A percentile compares a stretch with the other conserved stretches of the same genome.
Evolutionary conservation across 2,329 filamentous ascomycete species (phyloP).

Genomic region (Phialophora verrucosa): DNA sequence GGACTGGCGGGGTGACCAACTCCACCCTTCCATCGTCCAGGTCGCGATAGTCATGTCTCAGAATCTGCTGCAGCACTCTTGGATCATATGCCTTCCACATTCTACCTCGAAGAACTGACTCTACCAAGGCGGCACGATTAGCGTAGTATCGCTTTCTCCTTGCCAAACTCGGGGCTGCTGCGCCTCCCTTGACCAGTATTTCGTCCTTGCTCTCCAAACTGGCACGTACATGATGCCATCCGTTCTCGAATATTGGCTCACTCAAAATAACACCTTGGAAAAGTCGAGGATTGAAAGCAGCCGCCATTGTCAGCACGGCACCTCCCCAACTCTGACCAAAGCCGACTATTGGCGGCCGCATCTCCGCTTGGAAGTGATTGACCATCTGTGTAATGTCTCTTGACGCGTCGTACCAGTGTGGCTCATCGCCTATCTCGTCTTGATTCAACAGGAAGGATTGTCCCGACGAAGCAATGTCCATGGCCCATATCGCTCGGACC

Average conservation of each 20-base stretch:
- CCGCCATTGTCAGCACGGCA: conserved; percentile 6
- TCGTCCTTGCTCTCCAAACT: background rate
- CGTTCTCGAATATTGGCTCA: conserved; percentile 21
- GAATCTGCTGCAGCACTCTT: conserved; percentile 16
- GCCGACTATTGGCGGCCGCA: conserved; percentile 20
- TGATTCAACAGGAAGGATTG: conserved; percentile 26
- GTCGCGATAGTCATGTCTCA: conserved; percentile 19
- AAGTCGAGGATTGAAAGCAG: conserved; percentile 11
- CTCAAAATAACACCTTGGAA: conserved; percentile 13
- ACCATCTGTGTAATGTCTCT: conserved; percentile 20
- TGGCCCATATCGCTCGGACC: conserved; percentile 17
- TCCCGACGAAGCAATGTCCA: conserved; percentile 20
- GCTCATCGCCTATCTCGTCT: conserved; percentile 20
- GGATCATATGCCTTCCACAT: conserved; percentile 12
- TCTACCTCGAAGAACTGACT: background rate
- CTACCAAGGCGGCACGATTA: background rate
- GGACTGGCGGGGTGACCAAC: conserved; percentile 15
- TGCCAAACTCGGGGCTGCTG: background rate
- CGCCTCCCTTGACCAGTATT: background rate
- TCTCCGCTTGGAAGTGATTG: conserved; percentile 21
- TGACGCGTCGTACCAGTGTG: conserved; percentile 24
- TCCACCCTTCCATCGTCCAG: conserved; percentile 14
- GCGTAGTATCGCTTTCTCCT: conserved; percentile 1
- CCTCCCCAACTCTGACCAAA: conserved; percentile 18
- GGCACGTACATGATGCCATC: conserved; percentile 18